A percentile compares a stretch with the other conserved stretches of the same genome.
phyloP scores from a whole-genome alignment of 352 stramenopile genomes.

The Labyrinthula sp. region DNA sequence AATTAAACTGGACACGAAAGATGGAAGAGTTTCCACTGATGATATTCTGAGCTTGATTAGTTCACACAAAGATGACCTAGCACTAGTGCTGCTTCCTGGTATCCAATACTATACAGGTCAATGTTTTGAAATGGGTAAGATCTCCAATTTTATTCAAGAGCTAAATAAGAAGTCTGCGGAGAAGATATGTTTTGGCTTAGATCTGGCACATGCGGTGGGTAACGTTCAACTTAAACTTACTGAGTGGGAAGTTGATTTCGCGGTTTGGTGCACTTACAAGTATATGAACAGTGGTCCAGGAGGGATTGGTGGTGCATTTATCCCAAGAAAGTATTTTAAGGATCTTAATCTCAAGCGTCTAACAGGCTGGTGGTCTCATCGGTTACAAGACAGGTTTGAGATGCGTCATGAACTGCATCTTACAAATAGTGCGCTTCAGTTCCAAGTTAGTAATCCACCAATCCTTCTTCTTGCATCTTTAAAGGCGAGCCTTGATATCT shows the following conservation, averaged over 20 bases:
- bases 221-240: conserved; percentile 36
- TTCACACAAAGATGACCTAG: conserved; percentile 26
- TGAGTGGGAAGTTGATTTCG: conserved; percentile 38
- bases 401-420: conserved; percentile 34
- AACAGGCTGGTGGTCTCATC: conserved; percentile 38
- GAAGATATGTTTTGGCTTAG: conserved; percentile 36
- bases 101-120: conserved; percentile 40
- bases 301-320: conserved; percentile 34
- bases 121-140: conserved; percentile 34
- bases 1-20: conserved; percentile 27
- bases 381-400: conserved; percentile 32
- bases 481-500: conserved; percentile 31
- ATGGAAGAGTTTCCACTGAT: too few species aligned
- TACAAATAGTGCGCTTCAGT: conserved; percentile 30
- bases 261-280: conserved; percentile 40
- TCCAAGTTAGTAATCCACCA: conserved; percentile 36
- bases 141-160: conserved; percentile 19
- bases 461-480: conserved; percentile 31
- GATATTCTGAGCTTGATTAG: conserved; percentile 32
- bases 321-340: conserved; percentile 31
- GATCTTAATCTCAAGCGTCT: conserved; percentile 14
- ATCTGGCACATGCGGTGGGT: conserved; percentile 38
- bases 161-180: conserved; percentile 8
- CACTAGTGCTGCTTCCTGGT: conserved; percentile 34
- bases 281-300: conserved; percentile 38